Evolutionary conservation across 2,329 filamentous ascomycete species (phyloP).

Genomic region (Microcera coccophila): DNA sequence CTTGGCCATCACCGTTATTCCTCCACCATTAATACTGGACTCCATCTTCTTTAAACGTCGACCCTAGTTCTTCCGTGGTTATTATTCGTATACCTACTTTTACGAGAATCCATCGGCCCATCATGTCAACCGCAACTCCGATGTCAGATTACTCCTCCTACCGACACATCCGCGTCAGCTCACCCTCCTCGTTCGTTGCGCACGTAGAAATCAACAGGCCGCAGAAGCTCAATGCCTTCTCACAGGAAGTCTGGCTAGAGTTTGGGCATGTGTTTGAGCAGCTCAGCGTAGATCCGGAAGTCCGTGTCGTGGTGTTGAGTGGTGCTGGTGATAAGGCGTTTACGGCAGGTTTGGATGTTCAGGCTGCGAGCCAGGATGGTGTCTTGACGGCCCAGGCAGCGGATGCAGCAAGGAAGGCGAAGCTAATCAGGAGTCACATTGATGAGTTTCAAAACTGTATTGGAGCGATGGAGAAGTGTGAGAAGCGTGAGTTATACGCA

Average conservation of each 20-base stretch:
- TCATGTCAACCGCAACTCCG: slow-evolving; percentile 24
- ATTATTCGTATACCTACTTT: too few relatives aligned
- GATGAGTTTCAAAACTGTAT: slow-evolving; percentile 78
- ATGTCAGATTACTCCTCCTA: slow-evolving; percentile 44
- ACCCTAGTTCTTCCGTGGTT: too few relatives aligned
- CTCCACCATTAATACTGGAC: not conserved
- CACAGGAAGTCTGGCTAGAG: slow-evolving; percentile 81
- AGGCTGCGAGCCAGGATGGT: slow-evolving; percentile 57
- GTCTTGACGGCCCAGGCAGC: slow-evolving; percentile 35
- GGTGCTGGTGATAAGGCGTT: slow-evolving; percentile 82
- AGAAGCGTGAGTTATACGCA: slow-evolving; percentile 64
- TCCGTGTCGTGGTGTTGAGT: slow-evolving; percentile 75
- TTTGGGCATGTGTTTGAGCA: slow-evolving; percentile 66
- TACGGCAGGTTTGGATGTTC: slow-evolving; percentile 79
- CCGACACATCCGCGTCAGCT: slow-evolving; percentile 70
- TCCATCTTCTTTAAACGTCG: too few relatives aligned
- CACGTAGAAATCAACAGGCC: slow-evolving; percentile 90
- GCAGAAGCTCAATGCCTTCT: slow-evolving; percentile 83
- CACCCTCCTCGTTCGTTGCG: slow-evolving; percentile 69
- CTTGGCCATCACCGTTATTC: not conserved
- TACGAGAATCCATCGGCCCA: not conserved
- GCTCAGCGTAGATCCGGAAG: slow-evolving; percentile 66
- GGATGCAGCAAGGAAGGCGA: slow-evolving; percentile 64
- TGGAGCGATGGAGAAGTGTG: slow-evolving; percentile 72
- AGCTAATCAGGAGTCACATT: slow-evolving; percentile 62